These are phyloP conservation scores for Alternaria dauci DNA, from an alignment of 2,329 filamentous ascomycete genomes.

Conservation along the genomic window DNA sequence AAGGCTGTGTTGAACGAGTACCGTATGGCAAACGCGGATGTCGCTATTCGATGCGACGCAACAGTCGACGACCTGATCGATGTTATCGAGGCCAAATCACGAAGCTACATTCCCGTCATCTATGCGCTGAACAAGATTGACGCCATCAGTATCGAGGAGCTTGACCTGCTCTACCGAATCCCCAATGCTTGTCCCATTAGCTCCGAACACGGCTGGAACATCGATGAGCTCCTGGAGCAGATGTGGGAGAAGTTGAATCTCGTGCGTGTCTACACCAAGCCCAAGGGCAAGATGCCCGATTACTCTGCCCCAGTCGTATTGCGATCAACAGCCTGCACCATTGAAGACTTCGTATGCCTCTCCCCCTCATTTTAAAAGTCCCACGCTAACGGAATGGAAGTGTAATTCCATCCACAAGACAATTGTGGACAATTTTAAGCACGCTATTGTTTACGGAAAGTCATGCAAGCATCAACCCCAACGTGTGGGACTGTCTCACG, in stretches of 20 bases:
- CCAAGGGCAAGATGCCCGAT: slow-evolving; percentile 92
- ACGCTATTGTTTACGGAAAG: slow-evolving; percentile 94
- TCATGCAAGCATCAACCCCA: slow-evolving; percentile 99
- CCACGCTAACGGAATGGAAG: slow-evolving; percentile 61
- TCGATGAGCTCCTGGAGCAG: slow-evolving; percentile 94
- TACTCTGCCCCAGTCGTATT: slow-evolving; percentile 92
- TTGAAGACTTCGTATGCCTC: slow-evolving; percentile 92
- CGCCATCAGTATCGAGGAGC: slow-evolving; percentile 95
- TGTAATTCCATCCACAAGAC: slow-evolving; percentile 97
- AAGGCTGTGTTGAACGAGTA: slow-evolving; percentile 98
- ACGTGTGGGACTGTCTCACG: slow-evolving; percentile 87
- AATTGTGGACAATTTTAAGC: slow-evolving; percentile 94
- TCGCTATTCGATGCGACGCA: slow-evolving; percentile 96
- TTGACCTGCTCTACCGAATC: slow-evolving; percentile 95
- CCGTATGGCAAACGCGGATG: slow-evolving; percentile 94
- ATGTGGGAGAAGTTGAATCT: slow-evolving; percentile 99
- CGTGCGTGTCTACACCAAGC: slow-evolving; percentile 95
- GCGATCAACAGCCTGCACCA: slow-evolving; percentile 79
- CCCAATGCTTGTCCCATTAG: slow-evolving; percentile 97
- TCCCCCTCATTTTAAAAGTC: slow-evolving; percentile 16
- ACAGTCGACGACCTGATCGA: slow-evolving; percentile 98
- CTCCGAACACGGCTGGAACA: slow-evolving; percentile 93
- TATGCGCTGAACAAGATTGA: slow-evolving; percentile 99
- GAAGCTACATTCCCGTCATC: slow-evolving; percentile 98
- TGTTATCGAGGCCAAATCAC: slow-evolving; percentile 89